Base-by-base conservation (phyloP, 2,329 filamentous ascomycete species). In the Neofusicoccum laricinum region DNA sequence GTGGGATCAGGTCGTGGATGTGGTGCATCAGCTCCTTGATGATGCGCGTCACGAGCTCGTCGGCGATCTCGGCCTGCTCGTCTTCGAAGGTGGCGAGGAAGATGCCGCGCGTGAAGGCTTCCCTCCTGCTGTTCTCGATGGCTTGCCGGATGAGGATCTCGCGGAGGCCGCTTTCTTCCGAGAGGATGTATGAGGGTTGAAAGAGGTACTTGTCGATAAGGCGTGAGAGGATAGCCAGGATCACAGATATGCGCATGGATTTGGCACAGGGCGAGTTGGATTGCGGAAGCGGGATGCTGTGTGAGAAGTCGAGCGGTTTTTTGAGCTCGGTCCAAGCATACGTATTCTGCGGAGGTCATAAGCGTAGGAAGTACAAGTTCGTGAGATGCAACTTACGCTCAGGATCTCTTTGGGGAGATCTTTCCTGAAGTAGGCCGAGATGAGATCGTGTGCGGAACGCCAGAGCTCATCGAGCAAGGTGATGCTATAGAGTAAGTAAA, bases 201-300 rank as follows among this genome's bases (percentile, higher is more conserved):
- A 78, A 77, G 36, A 78, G 69, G 40, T 73, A 63, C 25, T 70
- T 63, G 46, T 68, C 63, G 4, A 78, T 66, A 43, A 76, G 68
- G 8, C 67, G 59, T 0, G 69, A 67, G 2, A 78, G 45, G 41
- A 75, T 65, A 11, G 68, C 71, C 6, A 78, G 66, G 7, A 73
- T 67, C 6, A 73, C 64, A 15, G 70, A 72, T 30, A 72, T 65
- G 5, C 75, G 73, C 72, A 78, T 78, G 25, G 71, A 67, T 61
- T 76, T 78, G 1, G 75, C 75, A 15, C 63, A 58, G 1, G 49
- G 19, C 2, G 72, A 69, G 66, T 77, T 77, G 12, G 71, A 73
- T 21, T 69, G 57, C 6, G 69, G 70, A 3, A 78, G 66, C 2
- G 76, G 75, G 8, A 77, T 66, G 59, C 59, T 38, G 41, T 65